Percentiles rank a stretch among this genome's conserved stretches.
phyloP scores from a whole-genome alignment of 1,139 yeast genomes.

The Diutina sp. region DNA sequence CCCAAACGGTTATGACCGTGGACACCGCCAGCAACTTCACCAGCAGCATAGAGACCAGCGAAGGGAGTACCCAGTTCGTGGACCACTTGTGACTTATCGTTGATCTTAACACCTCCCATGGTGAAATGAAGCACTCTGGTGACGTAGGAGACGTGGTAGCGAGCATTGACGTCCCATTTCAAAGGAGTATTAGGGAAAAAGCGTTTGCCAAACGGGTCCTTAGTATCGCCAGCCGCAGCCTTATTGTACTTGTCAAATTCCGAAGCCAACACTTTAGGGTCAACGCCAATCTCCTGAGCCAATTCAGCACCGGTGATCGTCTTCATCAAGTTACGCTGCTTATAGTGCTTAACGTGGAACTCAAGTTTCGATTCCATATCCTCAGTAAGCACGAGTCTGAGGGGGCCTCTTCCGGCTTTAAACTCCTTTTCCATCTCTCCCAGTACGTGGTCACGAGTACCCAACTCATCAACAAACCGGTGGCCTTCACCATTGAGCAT shows the following conservation, averaged over 20 bases:
- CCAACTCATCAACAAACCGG: slow-evolving; percentile 61
- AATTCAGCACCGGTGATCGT: slow-evolving; percentile 37
- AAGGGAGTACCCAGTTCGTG: slow-evolving; percentile 29
- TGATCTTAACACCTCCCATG: slow-evolving; percentile 74
- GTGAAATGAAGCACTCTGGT: slow-evolving; percentile 79
- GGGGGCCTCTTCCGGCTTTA: slow-evolving; percentile 35
- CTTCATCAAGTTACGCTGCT: slow-evolving; percentile 51
- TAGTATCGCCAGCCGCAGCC: slow-evolving; percentile 29
- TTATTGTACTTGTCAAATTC: slow-evolving; percentile 32
- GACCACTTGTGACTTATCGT: slow-evolving; percentile 44
- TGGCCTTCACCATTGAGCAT: slow-evolving; percentile 49
- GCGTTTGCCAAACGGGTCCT: slow-evolving; percentile 37
- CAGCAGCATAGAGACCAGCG: slow-evolving; percentile 60
- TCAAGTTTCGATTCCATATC: slow-evolving; percentile 30
- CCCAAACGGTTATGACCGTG: slow-evolving; percentile 72
- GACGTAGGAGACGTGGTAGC: slow-evolving; percentile 39
- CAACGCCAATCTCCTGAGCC: slow-evolving; percentile 27
- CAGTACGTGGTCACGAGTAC: slow-evolving; percentile 59
- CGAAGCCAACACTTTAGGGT: slow-evolving; percentile 15
- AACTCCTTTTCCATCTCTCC: slow-evolving; percentile 40
- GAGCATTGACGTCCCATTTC: slow-evolving; percentile 14
- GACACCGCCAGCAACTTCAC: slow-evolving; percentile 75
- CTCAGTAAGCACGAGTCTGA: slow-evolving; percentile 34
- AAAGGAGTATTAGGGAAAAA: slow-evolving; percentile 41
- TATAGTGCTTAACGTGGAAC: slow-evolving; percentile 54